Conservation (phyloP, 306 rosid genomes). For the Begonia masoniana region DNA sequence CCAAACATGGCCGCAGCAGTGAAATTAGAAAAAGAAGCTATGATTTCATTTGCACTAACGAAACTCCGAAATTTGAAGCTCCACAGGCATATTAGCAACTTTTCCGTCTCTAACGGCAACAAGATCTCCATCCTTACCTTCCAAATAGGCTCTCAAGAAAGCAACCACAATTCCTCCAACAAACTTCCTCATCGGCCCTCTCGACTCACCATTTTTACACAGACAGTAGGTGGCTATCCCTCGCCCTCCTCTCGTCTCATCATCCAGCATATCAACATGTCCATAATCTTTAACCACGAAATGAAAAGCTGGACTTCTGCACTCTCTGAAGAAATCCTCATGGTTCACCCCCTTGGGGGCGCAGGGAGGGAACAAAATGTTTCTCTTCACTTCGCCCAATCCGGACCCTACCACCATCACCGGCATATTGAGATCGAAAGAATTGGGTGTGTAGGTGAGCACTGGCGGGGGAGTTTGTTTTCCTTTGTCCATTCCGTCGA, state of each 20-base stretch:
- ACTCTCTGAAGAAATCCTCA: conserved; percentile 55
- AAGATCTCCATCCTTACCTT: conserved; percentile 30
- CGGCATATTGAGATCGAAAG: conserved; percentile 47
- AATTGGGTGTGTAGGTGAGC: conserved; percentile 52
- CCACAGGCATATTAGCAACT: conserved; percentile 25
- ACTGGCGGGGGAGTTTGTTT: conserved; percentile 78
- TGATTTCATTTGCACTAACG: conserved; percentile 14
- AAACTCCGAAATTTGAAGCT: conserved; percentile 27
- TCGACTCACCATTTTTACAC: conserved; percentile 61
- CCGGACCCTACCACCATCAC: conserved; percentile 60
- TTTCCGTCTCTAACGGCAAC: conserved; percentile 30
- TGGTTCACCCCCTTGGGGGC: conserved; percentile 79
- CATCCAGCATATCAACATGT: conserved; percentile 72
- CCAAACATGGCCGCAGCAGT: background rate
- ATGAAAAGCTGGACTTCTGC: conserved; percentile 42
- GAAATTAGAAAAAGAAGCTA: too few species aligned
- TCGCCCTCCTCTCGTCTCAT: conserved; percentile 54
- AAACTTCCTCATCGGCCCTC: conserved; percentile 82
- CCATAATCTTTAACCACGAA: conserved; percentile 67
- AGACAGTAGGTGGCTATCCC: conserved; percentile 45
- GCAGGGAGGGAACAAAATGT: conserved; percentile 59
- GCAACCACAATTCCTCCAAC: conserved; percentile 72
- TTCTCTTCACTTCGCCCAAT: conserved; percentile 45
- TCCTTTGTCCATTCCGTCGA: conserved; percentile 69
- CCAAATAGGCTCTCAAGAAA: conserved; percentile 54